phyloP scores from a whole-genome alignment of 2,329 filamentous ascomycete species.

The Fusarium bactridioides region DNA sequence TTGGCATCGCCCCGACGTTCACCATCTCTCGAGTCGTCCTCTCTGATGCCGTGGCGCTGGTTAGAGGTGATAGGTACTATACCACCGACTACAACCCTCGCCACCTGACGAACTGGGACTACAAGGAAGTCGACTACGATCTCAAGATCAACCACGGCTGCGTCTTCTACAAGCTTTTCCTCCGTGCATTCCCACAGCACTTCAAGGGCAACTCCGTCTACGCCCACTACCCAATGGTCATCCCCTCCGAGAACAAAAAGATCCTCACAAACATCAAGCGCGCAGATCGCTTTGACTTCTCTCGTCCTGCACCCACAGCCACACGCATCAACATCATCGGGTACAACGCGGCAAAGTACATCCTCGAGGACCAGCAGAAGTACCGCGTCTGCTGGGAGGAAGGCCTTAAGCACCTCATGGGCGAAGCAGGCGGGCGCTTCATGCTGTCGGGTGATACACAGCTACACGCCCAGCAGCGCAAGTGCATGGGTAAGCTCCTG shows the following conservation, averaged over 20 bases:
- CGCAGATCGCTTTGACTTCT: conserved; percentile 74
- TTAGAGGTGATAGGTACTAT: conserved; percentile 81
- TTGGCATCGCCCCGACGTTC: conserved; percentile 78
- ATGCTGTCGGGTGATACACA: conserved; percentile 63
- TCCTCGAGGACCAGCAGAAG: conserved; percentile 66
- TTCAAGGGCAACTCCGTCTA: conserved; percentile 82
- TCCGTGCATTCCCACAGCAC: conserved; percentile 81
- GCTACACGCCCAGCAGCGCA: conserved; percentile 58
- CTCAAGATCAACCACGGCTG: conserved; percentile 79
- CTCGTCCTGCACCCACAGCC: conserved; percentile 62
- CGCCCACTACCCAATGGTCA: conserved; percentile 77
- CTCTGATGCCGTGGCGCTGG: conserved; percentile 80
- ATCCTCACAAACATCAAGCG: conserved; percentile 75
- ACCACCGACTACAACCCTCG: conserved; percentile 78
- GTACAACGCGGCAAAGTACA: conserved; percentile 66
- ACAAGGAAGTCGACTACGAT: conserved; percentile 76
- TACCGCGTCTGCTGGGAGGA: conserved; percentile 74
- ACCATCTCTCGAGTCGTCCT: conserved; percentile 80
- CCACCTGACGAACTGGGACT: conserved; percentile 85
- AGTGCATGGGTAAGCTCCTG: conserved; percentile 64
- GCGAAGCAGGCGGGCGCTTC: conserved; percentile 59
- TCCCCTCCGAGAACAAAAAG: conserved; percentile 74
- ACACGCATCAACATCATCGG: conserved; percentile 65
- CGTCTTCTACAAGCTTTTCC: conserved; percentile 84
- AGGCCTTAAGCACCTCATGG: conserved; percentile 69